Conservation (phyloP, 2,329 filamentous ascomycete genomes). For the Dothideomycetidae sp. region DNA sequence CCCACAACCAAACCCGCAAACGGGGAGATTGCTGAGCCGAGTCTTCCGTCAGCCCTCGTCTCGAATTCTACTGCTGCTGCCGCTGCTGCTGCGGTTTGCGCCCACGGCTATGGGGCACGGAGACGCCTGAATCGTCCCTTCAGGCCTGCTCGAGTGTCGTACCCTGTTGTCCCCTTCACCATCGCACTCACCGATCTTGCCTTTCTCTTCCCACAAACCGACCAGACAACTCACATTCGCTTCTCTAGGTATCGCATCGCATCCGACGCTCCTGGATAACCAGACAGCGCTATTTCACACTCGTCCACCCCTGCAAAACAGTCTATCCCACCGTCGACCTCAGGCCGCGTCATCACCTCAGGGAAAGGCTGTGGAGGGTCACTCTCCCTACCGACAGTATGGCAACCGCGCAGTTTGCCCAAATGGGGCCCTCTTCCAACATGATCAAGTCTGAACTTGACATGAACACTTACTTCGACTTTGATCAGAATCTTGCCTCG, state of each 20-base stretch:
- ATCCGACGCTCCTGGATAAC: neutral
- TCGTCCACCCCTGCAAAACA: conserved; percentile 1
- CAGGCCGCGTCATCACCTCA: conserved; percentile 10
- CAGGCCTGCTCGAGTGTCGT: too few species aligned
- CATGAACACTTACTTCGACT: conserved; percentile 29
- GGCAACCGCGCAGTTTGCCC: conserved; percentile 13
- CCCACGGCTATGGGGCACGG: too few species aligned
- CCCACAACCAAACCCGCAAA: too few species aligned
- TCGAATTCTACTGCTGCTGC: too few species aligned
- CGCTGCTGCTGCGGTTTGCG: too few species aligned
- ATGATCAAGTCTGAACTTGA: conserved; percentile 25
- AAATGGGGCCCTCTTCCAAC: conserved; percentile 12
- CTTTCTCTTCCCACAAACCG: conserved; percentile 1
- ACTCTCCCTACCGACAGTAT: conserved; percentile 8
- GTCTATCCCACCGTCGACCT: conserved; percentile 2
- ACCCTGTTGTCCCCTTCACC: neutral
- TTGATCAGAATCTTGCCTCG: conserved; percentile 21
- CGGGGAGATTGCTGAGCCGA: too few species aligned
- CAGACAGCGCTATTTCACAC: neutral
- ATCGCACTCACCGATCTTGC: neutral
- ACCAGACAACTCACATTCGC: conserved; percentile 3
- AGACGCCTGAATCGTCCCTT: too few species aligned
- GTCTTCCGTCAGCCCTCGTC: too few species aligned
- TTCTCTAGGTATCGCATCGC: neutral
- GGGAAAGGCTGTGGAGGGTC: neutral